Conservation (phyloP, 768 basidiomycete genomes). For the Nidularia pulvinata region DNA sequence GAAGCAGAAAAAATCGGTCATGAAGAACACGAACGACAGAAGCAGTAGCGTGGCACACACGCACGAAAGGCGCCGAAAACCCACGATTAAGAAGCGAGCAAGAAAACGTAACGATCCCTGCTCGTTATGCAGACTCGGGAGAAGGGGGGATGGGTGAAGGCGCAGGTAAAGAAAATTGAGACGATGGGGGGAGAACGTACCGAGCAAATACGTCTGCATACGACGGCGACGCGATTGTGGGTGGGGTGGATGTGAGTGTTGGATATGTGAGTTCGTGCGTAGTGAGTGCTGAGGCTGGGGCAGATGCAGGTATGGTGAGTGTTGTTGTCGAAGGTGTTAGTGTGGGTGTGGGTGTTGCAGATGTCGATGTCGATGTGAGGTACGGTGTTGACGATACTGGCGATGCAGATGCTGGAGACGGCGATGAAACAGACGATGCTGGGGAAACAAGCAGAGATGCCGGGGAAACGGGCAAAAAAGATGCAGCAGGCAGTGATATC, state of each 20-base stretch:
- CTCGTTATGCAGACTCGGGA: no score
- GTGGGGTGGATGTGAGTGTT: neutral
- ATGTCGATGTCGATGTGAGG: conserved; percentile 1
- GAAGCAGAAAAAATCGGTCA: no score
- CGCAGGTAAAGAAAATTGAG: conserved; percentile 12
- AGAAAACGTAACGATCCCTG: no score
- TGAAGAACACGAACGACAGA: no score
- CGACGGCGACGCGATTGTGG: neutral
- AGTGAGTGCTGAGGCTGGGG: neutral
- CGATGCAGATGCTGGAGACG: no score
- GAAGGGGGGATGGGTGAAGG: conserved; percentile 2
- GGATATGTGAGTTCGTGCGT: neutral
- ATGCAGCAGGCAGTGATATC: no score
- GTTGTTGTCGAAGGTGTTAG: neutral
- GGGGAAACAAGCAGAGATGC: no score
- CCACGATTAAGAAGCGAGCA: no score
- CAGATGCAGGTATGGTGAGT: neutral
- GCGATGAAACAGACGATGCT: no score
- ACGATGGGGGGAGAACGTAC: neutral
- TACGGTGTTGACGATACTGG: neutral
- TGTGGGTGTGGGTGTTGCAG: conserved; percentile 1
- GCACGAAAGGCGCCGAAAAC: no score
- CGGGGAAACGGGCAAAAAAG: no score
- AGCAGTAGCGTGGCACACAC: no score
- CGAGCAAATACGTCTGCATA: conserved; percentile 1